These are phyloP conservation scores for Epichloe sylvatica DNA, from an alignment of 2,329 filamentous ascomycete genomes.

Conservation along the genomic window DNA sequence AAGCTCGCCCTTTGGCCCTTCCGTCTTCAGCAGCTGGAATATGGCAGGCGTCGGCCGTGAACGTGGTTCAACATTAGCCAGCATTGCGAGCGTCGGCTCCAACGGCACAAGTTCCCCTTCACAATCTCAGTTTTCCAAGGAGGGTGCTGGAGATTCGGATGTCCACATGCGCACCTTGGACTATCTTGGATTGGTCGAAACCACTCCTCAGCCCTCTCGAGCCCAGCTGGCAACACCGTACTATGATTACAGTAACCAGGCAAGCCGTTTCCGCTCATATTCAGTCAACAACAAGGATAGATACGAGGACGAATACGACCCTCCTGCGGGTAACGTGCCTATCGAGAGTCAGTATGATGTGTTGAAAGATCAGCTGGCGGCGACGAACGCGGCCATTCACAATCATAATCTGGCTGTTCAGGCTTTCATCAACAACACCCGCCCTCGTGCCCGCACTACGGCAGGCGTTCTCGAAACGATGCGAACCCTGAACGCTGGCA, in stretches of 20 bases:
- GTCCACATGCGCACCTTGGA: constrained; percentile 83
- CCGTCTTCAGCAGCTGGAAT: constrained; percentile 83
- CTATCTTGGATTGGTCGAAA: constrained; percentile 89
- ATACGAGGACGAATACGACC: constrained; percentile 70
- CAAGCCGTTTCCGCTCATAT: constrained; percentile 87
- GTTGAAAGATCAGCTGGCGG: constrained; percentile 48
- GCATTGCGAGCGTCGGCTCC: constrained; percentile 73
- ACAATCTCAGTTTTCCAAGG: constrained; percentile 72
- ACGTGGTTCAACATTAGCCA: constrained; percentile 70
- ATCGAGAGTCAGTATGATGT: constrained; percentile 47
- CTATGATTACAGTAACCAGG: constrained; percentile 60
- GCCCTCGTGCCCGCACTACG: constrained; percentile 70
- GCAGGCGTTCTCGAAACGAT: constrained; percentile 81
- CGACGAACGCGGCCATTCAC: constrained; percentile 59
- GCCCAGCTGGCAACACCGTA: constrained; percentile 64
- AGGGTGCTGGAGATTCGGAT: constrained; percentile 73
- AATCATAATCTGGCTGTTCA: constrained; percentile 90
- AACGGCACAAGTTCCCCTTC: constrained; percentile 81
- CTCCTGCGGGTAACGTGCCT: constrained; percentile 26
- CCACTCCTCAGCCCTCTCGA: constrained; percentile 69
- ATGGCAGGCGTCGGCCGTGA: constrained; percentile 53
- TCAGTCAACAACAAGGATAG: constrained; percentile 98
- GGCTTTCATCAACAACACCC: constrained; percentile 73
- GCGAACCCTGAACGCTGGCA: constrained; percentile 47
- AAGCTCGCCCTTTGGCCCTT: constrained; percentile 67